Evolutionary conservation across 257 asterid genomes (phyloP).

Genomic region (Asclepias syriaca): DNA sequence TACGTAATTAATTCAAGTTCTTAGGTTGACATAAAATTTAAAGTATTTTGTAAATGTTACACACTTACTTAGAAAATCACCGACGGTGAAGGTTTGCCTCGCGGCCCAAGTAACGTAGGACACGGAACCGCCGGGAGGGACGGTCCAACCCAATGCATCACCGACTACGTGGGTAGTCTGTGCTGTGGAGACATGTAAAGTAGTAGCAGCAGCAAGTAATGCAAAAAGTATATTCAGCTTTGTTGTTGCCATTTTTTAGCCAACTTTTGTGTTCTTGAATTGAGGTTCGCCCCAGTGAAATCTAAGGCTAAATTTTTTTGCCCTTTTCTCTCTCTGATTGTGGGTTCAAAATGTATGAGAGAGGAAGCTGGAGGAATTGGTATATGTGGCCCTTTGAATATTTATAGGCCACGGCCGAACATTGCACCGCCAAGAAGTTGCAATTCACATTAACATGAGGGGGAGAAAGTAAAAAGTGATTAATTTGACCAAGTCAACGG

Average conservation of each 20-base stretch:
- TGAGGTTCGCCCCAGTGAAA: slow-evolving; percentile 14
- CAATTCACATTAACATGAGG: slow-evolving; percentile 1
- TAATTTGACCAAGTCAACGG: background rate
- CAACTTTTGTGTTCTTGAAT: slow-evolving; percentile 27
- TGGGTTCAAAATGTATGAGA: background rate
- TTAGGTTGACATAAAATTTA: no score
- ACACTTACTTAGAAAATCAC: slow-evolving; percentile 50
- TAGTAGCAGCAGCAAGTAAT: slow-evolving; percentile 34
- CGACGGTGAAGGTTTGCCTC: slow-evolving; percentile 36
- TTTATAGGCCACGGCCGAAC: slow-evolving; percentile 2
- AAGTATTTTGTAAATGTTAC: no score
- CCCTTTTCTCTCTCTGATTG: background rate
- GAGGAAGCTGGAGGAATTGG: background rate
- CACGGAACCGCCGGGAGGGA: slow-evolving; percentile 52
- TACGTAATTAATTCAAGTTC: background rate
- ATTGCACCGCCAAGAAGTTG: background rate
- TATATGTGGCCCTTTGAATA: background rate
- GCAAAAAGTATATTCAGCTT: slow-evolving; percentile 27
- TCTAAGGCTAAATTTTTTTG: background rate
- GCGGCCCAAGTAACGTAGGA: slow-evolving; percentile 65
- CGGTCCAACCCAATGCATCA: slow-evolving; percentile 51
- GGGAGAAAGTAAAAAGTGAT: background rate
- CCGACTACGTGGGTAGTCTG: slow-evolving; percentile 72
- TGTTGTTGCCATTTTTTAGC: slow-evolving; percentile 31
- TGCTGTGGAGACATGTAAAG: slow-evolving; percentile 37